Evolutionary conservation across 2,329 filamentous ascomycete species (phyloP), one percentile per base, ranked within the genome.

Genomic region (Teratosphaeria zuluensis): DNA sequence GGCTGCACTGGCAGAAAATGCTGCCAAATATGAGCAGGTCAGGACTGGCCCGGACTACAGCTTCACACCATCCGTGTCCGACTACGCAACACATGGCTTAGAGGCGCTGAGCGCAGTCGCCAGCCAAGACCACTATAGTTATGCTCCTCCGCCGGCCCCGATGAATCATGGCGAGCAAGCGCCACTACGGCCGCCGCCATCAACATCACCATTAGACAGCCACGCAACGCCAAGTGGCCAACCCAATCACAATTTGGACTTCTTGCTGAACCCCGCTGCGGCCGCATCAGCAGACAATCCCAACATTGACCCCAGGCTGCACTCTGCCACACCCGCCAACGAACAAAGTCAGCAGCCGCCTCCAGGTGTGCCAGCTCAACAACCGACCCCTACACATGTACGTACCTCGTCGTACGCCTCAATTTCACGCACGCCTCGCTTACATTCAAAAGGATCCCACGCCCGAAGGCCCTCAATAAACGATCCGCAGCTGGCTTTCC

Each of bases 31-130:
- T 33, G 55, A 58, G n/a, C 30, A 42, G 32, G 53, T 38, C 19
- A 56, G 56, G 32, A 28, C 9, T 7, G 52, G 30, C 53, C 31
- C 31, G 61, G 31, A 54, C 52, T 21, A 65, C 62, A 53, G 57
- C 65, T 14, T 58, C 64, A 6, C 67, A 62, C 54, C 60, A 64
- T 11, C 57, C 60, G 9, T 71, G 68, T 59, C 65, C 69, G 7
- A 53, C 52, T 53, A 53, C 21, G 52, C 52, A 14, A 78, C 77
- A 24, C 77, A 81, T 59, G 79, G 80, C 1, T 69, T 84, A 31
- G 81, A 84, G 58, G 75, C 81, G 9, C 70, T 83, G 30, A 82
- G 81, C 51, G 75, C 77, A 11, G 78, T 79, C 53, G 81, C 80
- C 24, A 78, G 77, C 35, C 70, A 68, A 56, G 72, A 74, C 63